Percentiles rank a stretch among this genome's conserved stretches.
Conservation (phyloP, 1,284 basidiomycete species). For the Boletus albobrunnescens region DNA sequence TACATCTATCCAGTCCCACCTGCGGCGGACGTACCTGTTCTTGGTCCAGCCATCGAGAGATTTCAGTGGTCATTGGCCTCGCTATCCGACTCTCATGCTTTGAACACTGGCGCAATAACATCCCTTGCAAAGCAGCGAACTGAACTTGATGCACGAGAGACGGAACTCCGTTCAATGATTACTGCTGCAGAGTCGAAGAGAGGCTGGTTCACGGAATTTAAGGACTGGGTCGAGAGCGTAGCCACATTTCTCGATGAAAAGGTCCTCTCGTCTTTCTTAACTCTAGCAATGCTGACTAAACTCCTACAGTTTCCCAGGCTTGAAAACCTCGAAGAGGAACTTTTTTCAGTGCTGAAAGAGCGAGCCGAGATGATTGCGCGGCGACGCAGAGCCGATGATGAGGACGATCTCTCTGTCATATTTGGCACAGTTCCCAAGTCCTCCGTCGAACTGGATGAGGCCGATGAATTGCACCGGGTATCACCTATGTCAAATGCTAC, state of each 20-base stretch:
- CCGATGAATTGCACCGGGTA: conserved; percentile 63
- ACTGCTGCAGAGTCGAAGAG: conserved; percentile 76
- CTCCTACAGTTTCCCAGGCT: conserved; percentile 72
- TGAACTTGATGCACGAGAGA: conserved; percentile 71
- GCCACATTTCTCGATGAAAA: conserved; percentile 91
- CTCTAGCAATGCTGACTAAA: conserved; percentile 4
- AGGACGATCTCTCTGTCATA: conserved; percentile 78
- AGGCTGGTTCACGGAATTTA: conserved; percentile 84
- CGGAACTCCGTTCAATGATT: conserved; percentile 78
- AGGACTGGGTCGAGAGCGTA: conserved; percentile 83
- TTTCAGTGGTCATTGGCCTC: conserved; percentile 62
- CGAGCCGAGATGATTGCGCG: conserved; percentile 64
- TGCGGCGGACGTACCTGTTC: conserved; percentile 53
- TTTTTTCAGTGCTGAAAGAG: conserved; percentile 72
- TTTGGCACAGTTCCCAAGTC: conserved; percentile 52
- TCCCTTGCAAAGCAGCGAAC: conserved; percentile 65
- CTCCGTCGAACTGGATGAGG: conserved; percentile 40
- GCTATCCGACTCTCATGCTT: conserved; percentile 67
- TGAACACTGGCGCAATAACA: conserved; percentile 58
- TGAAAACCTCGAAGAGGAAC: conserved; percentile 82
- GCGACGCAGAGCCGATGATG: conserved; percentile 69
- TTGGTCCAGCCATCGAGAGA: conserved; percentile 54
- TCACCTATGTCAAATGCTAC: conserved; percentile 47
- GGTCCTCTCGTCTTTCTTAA: conserved; percentile 40
- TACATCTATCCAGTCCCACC: conserved; percentile 50